Evolutionary conservation across 2,329 filamentous ascomycete genomes (phyloP).

Genomic region (Phoma herbarum): DNA sequence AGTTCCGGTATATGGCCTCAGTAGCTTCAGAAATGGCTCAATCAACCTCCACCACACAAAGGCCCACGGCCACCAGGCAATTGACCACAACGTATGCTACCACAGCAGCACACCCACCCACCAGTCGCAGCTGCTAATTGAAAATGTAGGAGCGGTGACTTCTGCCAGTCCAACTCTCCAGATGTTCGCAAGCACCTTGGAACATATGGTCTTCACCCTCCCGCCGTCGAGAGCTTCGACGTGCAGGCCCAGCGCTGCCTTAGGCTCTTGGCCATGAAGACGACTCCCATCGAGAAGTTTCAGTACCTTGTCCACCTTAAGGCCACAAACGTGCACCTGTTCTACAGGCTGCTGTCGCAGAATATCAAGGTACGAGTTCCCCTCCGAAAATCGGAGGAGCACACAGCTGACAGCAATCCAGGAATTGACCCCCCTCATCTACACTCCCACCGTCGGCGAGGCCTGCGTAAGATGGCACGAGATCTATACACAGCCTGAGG

Average conservation of each 20-base stretch:
- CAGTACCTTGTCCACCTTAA: slow-evolving; percentile 81
- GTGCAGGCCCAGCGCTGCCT: slow-evolving; percentile 65
- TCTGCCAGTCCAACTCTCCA: slow-evolving; percentile 59
- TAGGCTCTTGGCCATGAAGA: slow-evolving; percentile 75
- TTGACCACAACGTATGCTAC: slow-evolving; percentile 49
- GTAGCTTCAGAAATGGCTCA: slow-evolving; percentile 48
- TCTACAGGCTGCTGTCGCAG: slow-evolving; percentile 81
- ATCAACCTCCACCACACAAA: slow-evolving; percentile 46
- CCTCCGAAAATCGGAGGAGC: neutral
- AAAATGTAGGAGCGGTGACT: slow-evolving; percentile 55
- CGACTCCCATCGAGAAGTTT: slow-evolving; percentile 81
- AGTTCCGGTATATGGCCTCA: slow-evolving; percentile 45
- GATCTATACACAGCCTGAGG: slow-evolving; percentile 93
- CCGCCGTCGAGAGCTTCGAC: slow-evolving; percentile 60
- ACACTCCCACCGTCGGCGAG: slow-evolving; percentile 91
- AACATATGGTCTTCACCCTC: slow-evolving; percentile 63
- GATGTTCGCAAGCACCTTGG: slow-evolving; percentile 61
- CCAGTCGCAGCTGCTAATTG: slow-evolving; percentile 24
- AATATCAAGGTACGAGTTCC: slow-evolving; percentile 64
- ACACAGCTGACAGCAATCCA: slow-evolving; percentile 54
- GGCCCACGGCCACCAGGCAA: slow-evolving; percentile 47
- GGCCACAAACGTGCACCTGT: slow-evolving; percentile 79
- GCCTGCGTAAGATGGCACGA: slow-evolving; percentile 97
- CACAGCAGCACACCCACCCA: neutral
- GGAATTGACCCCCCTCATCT: slow-evolving; percentile 84